A percentile compares a stretch with the other conserved stretches of the same genome.
Conservation (phyloP, 176 grass and related monocot genomes). For the Lolium rigidum region DNA sequence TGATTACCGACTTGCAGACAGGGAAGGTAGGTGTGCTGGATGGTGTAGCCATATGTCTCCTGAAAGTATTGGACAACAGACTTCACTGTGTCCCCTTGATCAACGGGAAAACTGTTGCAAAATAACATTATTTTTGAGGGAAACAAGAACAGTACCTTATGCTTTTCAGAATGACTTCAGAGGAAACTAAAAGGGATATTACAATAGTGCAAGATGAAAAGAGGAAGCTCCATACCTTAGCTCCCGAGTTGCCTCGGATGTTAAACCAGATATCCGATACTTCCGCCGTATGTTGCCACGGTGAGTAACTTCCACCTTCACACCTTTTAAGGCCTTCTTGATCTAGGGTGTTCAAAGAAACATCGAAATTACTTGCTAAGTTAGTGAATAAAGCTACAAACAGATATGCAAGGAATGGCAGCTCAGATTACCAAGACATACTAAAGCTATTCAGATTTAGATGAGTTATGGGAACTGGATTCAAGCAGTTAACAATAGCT, state of each 20-base stretch:
- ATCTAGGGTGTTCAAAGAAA: conserved; percentile 58
- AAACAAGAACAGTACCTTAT: background rate
- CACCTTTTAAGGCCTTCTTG: conserved; percentile 89
- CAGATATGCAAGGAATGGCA: background rate
- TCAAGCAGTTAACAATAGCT: background rate
- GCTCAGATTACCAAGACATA: conserved; percentile 5
- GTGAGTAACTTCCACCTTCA: conserved; percentile 93
- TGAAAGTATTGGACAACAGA: conserved; percentile 94
- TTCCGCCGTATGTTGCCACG: conserved; percentile 90
- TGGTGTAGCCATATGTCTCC: conserved; percentile 86
- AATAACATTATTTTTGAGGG: conserved; percentile 1
- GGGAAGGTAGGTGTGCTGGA: conserved; percentile 85
- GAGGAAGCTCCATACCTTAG: conserved; percentile 57
- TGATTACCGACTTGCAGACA: conserved; percentile 88
- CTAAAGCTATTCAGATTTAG: conserved; percentile 13
- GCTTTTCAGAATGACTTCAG: background rate
- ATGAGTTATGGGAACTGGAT: background rate
- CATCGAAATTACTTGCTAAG: conserved; percentile 6
- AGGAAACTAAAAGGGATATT: background rate
- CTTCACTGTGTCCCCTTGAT: conserved; percentile 79
- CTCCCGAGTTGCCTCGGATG: conserved; percentile 76
- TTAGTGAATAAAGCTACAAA: conserved; percentile 5
- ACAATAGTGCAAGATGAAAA: background rate
- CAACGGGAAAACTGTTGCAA: conserved; percentile 73
- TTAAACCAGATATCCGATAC: conserved; percentile 87